Conservation (phyloP, 2,329 filamentous ascomycete species). For the Talaromyces rugulosus region DNA sequence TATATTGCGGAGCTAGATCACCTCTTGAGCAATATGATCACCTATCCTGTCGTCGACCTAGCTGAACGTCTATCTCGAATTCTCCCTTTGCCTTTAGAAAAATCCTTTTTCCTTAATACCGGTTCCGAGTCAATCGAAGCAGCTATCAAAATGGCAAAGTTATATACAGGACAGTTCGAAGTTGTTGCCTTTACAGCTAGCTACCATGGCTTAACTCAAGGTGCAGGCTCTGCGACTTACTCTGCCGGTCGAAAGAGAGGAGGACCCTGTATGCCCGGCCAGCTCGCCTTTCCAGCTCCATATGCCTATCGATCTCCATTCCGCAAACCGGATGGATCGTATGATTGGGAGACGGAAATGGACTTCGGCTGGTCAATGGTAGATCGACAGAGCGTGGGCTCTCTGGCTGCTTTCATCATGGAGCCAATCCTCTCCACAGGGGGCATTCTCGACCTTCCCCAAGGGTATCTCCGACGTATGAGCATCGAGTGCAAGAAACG, state of each 20-base stretch:
- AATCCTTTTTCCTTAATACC: constrained; percentile 52
- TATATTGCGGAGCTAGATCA: constrained; percentile 54
- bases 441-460: constrained; percentile 57
- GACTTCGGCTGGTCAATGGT: constrained; percentile 60
- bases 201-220: constrained; percentile 61
- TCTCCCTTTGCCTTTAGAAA: constrained; percentile 40
- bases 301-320: constrained; percentile 50
- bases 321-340: constrained; percentile 53
- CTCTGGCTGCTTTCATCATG: constrained; percentile 59
- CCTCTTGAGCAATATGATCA: constrained; percentile 57
- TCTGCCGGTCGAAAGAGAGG: constrained; percentile 47
- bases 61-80: constrained; percentile 48
- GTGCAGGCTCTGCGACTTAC: constrained; percentile 52
- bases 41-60: constrained; percentile 53
- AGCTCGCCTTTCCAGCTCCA: constrained; percentile 2
- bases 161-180: constrained; percentile 62
- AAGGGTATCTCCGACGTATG: constrained; percentile 56
- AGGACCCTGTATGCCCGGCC: neutral
- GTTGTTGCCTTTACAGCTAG: constrained; percentile 57
- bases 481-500: constrained; percentile 52
- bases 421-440: constrained; percentile 58
- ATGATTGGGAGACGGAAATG: constrained; percentile 64
- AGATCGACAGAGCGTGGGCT: constrained; percentile 57
- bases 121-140: constrained; percentile 58
- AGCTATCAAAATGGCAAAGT: constrained; percentile 62